Evolutionary conservation across 805 yeast genomes (phyloP).

Genomic region (Zygotorulaspora sp.): DNA sequence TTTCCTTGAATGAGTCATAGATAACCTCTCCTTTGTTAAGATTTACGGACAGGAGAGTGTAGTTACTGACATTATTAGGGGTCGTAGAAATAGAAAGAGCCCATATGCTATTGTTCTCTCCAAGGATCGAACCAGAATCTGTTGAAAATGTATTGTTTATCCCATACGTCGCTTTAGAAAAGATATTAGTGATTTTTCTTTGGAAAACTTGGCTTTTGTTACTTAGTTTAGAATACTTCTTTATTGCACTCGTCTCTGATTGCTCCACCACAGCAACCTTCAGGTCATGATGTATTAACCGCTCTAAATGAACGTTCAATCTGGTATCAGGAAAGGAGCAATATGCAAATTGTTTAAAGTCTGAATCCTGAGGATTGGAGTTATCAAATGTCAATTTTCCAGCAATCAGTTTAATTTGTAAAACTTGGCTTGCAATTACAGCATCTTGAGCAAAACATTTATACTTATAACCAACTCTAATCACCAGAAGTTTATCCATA

Average conservation of each 20-base stretch:
- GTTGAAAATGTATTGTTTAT: slow-evolving; percentile 46
- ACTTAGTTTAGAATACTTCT: slow-evolving; percentile 39
- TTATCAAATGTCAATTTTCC: slow-evolving; percentile 58
- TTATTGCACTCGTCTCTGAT: slow-evolving; percentile 72
- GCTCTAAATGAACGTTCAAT: slow-evolving; percentile 68
- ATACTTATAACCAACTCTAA: slow-evolving; percentile 91
- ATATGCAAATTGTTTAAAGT: slow-evolving; percentile 64
- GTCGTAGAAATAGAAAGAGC: slow-evolving; percentile 7
- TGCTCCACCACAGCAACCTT: slow-evolving; percentile 89
- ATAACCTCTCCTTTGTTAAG: slow-evolving; percentile 75
- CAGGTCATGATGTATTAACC: slow-evolving; percentile 64
- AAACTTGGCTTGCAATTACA: slow-evolving; percentile 53
- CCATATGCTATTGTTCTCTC: slow-evolving; percentile 32
- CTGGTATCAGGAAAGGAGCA: slow-evolving; percentile 80
- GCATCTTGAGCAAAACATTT: slow-evolving; percentile 88
- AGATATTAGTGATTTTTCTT: slow-evolving; percentile 63
- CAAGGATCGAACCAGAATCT: slow-evolving; percentile 33
- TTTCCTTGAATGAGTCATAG: slow-evolving; percentile 66
- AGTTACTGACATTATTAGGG: slow-evolving; percentile 6
- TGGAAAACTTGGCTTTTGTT: slow-evolving; percentile 58
- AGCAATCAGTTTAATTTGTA: slow-evolving; percentile 67
- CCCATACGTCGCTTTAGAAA: slow-evolving; percentile 76
- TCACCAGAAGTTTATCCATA: slow-evolving; percentile 64
- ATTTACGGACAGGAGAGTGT: slow-evolving; percentile 46
- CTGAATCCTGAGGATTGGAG: slow-evolving; percentile 45